These are phyloP conservation scores for Glonium stellatum DNA, from an alignment of 495 filamentous ascomycete genomes.

Conservation along the genomic window DNA sequence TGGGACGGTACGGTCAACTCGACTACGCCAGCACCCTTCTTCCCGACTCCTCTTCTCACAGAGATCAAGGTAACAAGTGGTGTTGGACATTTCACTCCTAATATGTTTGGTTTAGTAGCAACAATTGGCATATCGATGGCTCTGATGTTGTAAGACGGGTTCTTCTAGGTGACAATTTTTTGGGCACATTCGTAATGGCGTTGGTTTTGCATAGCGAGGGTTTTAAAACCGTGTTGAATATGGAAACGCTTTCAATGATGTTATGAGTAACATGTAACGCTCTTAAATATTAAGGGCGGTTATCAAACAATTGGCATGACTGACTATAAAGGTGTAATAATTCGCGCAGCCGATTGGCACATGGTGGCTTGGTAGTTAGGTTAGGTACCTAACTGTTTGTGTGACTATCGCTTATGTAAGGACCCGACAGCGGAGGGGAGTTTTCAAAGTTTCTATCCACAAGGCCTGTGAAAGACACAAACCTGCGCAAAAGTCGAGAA, in stretches of 20 bases:
- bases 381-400: neutral
- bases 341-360: no score
- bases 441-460: no score
- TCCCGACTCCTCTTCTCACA: conserved; percentile 5
- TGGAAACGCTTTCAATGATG: neutral
- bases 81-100: conserved; percentile 14
- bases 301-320: neutral
- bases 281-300: no score
- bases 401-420: no score
- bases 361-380: neutral
- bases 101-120: conserved; percentile 2
- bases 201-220: neutral
- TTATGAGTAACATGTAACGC: neutral
- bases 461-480: no score
- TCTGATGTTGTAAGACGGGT: neutral
- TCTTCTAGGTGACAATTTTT: neutral
- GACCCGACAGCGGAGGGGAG: no score
- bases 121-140: neutral
- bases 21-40: conserved; percentile 11
- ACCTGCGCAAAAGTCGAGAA: neutral
- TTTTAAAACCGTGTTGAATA: neutral
- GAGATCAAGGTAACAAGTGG: conserved; percentile 13
- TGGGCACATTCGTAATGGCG: neutral
- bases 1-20: conserved; percentile 67
- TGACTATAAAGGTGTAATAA: neutral